Evolutionary conservation across 2,329 filamentous ascomycete species (phyloP).

Genomic region (Neonectria punicea): DNA sequence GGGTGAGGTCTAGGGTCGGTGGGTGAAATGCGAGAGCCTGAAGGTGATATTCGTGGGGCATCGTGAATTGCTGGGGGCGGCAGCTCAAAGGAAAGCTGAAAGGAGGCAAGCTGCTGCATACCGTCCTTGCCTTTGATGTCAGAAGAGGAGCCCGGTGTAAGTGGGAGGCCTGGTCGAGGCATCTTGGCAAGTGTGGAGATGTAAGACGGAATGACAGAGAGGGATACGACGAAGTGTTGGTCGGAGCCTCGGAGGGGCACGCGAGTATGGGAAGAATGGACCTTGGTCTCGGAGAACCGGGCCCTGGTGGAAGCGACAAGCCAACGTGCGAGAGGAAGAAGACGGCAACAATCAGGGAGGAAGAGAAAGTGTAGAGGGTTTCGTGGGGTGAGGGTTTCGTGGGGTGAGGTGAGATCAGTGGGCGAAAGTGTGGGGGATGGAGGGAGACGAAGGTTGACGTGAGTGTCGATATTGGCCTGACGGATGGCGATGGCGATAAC

Average conservation of each 20-base stretch:
- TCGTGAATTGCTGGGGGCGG: slow-evolving; percentile 78
- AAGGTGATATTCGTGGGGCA: slow-evolving; percentile 59
- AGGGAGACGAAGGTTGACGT: neutral
- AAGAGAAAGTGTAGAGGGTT: neutral
- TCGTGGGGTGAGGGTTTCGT: neutral
- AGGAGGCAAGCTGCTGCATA: slow-evolving; percentile 65
- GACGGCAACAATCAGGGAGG: neutral
- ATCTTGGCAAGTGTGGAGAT: slow-evolving; percentile 37
- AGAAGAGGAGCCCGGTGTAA: slow-evolving; percentile 82
- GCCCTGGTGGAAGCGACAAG: neutral
- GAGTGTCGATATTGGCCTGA: slow-evolving; percentile 3
- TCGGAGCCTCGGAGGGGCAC: neutral
- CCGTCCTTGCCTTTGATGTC: slow-evolving; percentile 81
- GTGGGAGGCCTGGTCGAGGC: slow-evolving; percentile 60
- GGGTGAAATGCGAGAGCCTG: slow-evolving; percentile 39
- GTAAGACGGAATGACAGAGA: slow-evolving; percentile 1
- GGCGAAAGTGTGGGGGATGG: neutral
- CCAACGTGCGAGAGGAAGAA: neutral
- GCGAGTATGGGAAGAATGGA: slow-evolving; percentile 7
- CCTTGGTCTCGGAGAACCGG: slow-evolving; percentile 9
- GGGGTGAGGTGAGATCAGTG: neutral
- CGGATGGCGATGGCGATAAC: neutral
- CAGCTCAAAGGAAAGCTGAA: slow-evolving; percentile 78
- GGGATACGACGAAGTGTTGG: neutral
- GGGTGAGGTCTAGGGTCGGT: slow-evolving; percentile 47